phyloP scores from a whole-genome alignment of 2,329 filamentous ascomycete species.

The Hypoxylon sp. region DNA sequence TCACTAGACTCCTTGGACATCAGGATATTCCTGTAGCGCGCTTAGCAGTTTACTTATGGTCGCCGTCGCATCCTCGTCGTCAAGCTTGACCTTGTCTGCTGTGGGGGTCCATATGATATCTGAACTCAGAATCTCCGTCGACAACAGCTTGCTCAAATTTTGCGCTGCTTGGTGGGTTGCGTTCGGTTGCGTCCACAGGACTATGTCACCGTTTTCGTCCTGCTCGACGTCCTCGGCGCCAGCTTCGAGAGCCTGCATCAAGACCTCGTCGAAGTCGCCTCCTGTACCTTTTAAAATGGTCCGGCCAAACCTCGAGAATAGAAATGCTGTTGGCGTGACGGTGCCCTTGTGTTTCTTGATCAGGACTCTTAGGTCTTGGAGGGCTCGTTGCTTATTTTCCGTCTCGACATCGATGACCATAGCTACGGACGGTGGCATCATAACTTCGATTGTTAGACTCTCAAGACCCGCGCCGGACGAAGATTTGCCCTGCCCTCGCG shows the following conservation, averaged over 20 bases:
- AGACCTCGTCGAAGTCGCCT: constrained; percentile 74
- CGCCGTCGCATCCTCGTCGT: constrained; percentile 68
- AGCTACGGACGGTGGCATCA: constrained; percentile 82
- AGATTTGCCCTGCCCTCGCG: constrained; percentile 88
- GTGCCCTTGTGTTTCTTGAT: constrained; percentile 81
- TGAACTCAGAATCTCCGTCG: constrained; percentile 77
- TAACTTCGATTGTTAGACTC: constrained; percentile 81
- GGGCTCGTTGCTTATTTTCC: constrained; percentile 80
- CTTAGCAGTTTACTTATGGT: constrained; percentile 73
- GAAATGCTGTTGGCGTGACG: constrained; percentile 81
- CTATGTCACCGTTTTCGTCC: constrained; percentile 77
- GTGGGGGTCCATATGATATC: constrained; percentile 91
- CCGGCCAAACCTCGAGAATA: constrained; percentile 86
- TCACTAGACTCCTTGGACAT: constrained; percentile 81
- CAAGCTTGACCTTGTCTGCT: constrained; percentile 77
- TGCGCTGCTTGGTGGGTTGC: constrained; percentile 75
- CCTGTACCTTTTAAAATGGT: constrained; percentile 71
- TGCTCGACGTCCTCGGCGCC: constrained; percentile 81
- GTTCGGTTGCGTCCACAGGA: constrained; percentile 78
- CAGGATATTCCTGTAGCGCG: constrained; percentile 74
- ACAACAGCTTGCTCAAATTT: constrained; percentile 72
- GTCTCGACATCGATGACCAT: constrained; percentile 89
- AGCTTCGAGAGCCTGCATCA: constrained; percentile 87
- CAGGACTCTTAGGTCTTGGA: constrained; percentile 79
- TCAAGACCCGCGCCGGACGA: constrained; percentile 83